Conservation (phyloP, 805 yeast species). For the Saccharomycopsis sp. region DNA sequence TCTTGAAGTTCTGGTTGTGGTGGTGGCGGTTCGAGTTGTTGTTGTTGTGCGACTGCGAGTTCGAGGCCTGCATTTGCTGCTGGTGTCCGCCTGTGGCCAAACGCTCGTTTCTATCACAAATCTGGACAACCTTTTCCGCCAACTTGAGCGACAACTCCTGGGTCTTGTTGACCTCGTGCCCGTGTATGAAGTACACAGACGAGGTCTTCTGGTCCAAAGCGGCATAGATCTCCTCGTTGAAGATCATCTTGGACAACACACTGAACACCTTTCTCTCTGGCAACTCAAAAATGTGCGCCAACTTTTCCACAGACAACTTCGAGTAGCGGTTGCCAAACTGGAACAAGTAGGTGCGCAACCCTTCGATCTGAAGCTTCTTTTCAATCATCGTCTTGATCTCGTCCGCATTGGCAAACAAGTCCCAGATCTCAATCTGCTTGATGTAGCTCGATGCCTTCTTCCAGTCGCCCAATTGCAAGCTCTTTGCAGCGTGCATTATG, state of each 20-base stretch:
- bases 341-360: conserved; percentile 87
- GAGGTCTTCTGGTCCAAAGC: conserved; percentile 59
- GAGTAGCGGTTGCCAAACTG: conserved; percentile 72
- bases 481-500: conserved; percentile 86
- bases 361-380: conserved; percentile 78
- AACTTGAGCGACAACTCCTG: conserved; percentile 83
- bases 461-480: conserved; percentile 90
- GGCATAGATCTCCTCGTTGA: conserved; percentile 71
- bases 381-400: conserved; percentile 64
- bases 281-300: conserved; percentile 63
- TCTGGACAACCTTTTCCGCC: conserved; percentile 71
- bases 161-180: conserved; percentile 73
- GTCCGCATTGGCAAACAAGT: conserved; percentile 63
- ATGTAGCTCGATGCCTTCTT: conserved; percentile 63
- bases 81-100: conserved; percentile 71
- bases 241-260: conserved; percentile 68
- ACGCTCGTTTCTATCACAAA: conserved; percentile 81
- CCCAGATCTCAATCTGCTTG: conserved; percentile 79
- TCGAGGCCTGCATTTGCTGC: conserved; percentile 22
- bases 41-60: conserved; percentile 21
- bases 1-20: conserved; percentile 26
- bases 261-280: conserved; percentile 48
- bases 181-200: conserved; percentile 62
- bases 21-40: conserved; percentile 22
- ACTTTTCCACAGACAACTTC: conserved; percentile 60